These are phyloP conservation scores for Backusella liffmaniae DNA, from an alignment of 192 early-diverging fungal species.

Conservation along the genomic window DNA sequence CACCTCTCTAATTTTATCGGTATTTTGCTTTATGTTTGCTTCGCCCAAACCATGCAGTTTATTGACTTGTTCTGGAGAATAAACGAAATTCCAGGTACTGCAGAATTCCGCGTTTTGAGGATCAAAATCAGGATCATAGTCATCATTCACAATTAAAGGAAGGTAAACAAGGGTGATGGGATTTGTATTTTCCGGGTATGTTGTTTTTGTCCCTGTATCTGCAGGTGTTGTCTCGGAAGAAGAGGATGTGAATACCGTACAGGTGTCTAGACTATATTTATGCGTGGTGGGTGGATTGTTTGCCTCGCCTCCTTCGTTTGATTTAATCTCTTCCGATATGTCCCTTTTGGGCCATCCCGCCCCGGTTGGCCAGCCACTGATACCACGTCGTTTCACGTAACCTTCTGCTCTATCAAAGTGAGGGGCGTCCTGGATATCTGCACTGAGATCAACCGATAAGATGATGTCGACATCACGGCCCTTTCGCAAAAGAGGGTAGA, in stretches of 20 bases:
- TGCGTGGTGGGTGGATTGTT: neutral
- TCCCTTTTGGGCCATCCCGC: slow-evolving; percentile 29
- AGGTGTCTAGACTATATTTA: slow-evolving; percentile 39
- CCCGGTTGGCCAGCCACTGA: slow-evolving; percentile 49
- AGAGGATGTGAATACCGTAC: slow-evolving; percentile 48
- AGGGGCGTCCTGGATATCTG: slow-evolving; percentile 63
- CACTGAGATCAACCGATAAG: slow-evolving; percentile 69
- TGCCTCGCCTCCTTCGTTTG: slow-evolving; percentile 8
- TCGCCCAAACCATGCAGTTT: slow-evolving; percentile 55
- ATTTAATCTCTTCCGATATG: neutral
- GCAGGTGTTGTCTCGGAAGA: slow-evolving; percentile 25
- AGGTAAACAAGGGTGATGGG: slow-evolving; percentile 58
- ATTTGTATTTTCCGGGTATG: slow-evolving; percentile 20
- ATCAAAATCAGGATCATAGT: slow-evolving; percentile 51
- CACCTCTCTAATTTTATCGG: slow-evolving; percentile 44
- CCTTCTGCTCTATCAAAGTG: slow-evolving; percentile 65
- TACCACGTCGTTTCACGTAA: slow-evolving; percentile 57
- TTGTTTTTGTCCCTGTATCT: neutral
- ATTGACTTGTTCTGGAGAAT: slow-evolving; percentile 61
- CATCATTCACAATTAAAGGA: slow-evolving; percentile 60
- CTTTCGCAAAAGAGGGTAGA: slow-evolving; percentile 66
- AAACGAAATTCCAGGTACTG: slow-evolving; percentile 66
- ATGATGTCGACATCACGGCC: slow-evolving; percentile 70
- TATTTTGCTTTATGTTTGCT: slow-evolving; percentile 49
- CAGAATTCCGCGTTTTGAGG: slow-evolving; percentile 62